Evolutionary conservation across 768 basidiomycete species (phyloP), one percentile per base, ranked within the genome.

Genomic region (Pholiota microspora): DNA sequence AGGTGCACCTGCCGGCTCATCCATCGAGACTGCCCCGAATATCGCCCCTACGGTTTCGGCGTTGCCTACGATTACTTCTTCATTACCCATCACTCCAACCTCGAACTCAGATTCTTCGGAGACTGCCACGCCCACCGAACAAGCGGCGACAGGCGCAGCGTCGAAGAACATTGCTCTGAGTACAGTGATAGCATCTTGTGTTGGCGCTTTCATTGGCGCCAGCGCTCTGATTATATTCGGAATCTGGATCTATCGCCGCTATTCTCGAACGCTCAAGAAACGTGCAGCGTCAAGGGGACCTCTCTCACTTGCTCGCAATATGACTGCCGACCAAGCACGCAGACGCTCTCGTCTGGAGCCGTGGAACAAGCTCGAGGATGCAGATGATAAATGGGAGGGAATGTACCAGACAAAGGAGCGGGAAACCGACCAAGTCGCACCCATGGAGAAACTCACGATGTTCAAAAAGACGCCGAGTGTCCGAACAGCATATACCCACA

Each of bases 391-490:
- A 53, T 74, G 73, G 76, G 77, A 79, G 51, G 77, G 71, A n/a
- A 71, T 63, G 53, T 69, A 70, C 55, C 70, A 76, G 52, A 72
- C 74, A 13, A 62, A 60, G 46, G 66, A 63, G 38, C 76, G 73
- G 57, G 77, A 81, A 56, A 67, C 70, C 9, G 75, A 71, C 36
- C 67, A 70, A 44, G 71, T 79, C 6, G 76, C 73, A 2, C 76
- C 83, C 27, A 81, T 82, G 77, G 80, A 83, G 64, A 81, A 79
- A 61, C 77, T 85, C 52, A 83, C 77, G 32, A 83, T 86, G 83
- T 85, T 88, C 73, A 82, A 84, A 69, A 84, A 81, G 62, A 75
- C 81, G 0, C 77, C 77, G 4, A 85, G 83, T 63, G 69, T 80
- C 34, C 72, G 76, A 38, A 84, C 85, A 13, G 76, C 70, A 7